Conservation (phyloP, 306 rosid genomes). For the Gastrolobium villosum region DNA sequence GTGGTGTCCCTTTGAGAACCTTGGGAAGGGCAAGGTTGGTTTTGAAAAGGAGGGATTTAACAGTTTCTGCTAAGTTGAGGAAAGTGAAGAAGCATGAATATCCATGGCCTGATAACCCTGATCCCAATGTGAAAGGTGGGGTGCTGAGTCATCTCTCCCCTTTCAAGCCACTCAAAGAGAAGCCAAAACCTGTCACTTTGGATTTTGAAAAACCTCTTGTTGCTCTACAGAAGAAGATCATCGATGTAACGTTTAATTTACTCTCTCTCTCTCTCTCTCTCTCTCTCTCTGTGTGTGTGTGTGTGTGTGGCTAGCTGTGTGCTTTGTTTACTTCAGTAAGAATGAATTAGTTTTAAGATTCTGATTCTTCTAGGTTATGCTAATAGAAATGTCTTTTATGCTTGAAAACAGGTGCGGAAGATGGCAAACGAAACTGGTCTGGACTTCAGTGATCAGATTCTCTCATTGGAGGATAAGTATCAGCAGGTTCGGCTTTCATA, state of each 20-base stretch:
- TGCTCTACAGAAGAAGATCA: slow-evolving; percentile 85
- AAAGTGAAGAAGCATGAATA: slow-evolving; percentile 85
- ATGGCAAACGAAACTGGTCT: slow-evolving; percentile 90
- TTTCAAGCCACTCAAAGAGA: slow-evolving; percentile 86
- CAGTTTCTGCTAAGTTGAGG: slow-evolving; percentile 71
- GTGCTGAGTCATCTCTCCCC: slow-evolving; percentile 70
- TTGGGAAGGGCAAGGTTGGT: slow-evolving; percentile 68
- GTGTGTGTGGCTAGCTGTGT: slow-evolving; percentile 7
- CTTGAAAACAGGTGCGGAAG: slow-evolving; percentile 73
- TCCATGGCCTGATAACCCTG: slow-evolving; percentile 90
- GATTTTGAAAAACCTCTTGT: slow-evolving; percentile 85
- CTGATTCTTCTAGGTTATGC: slow-evolving; percentile 36
- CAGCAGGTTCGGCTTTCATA: slow-evolving; percentile 68
- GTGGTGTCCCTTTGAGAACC: slow-evolving; percentile 74
- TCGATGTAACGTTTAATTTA: slow-evolving; percentile 63
- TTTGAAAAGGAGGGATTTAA: slow-evolving; percentile 61
- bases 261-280: not conserved
- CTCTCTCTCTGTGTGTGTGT: not conserved
- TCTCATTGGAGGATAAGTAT: slow-evolving; percentile 74
- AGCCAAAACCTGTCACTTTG: slow-evolving; percentile 79
- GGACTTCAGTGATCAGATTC: slow-evolving; percentile 92
- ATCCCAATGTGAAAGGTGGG: slow-evolving; percentile 90
- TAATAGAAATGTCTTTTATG: slow-evolving; percentile 8
- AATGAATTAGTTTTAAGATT: slow-evolving; percentile 19
- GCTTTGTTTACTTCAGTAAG: slow-evolving; percentile 36